These are phyloP conservation scores for Gossypium rotundifolium DNA, from an alignment of 345 rosid genomes.

Conservation along the genomic window DNA sequence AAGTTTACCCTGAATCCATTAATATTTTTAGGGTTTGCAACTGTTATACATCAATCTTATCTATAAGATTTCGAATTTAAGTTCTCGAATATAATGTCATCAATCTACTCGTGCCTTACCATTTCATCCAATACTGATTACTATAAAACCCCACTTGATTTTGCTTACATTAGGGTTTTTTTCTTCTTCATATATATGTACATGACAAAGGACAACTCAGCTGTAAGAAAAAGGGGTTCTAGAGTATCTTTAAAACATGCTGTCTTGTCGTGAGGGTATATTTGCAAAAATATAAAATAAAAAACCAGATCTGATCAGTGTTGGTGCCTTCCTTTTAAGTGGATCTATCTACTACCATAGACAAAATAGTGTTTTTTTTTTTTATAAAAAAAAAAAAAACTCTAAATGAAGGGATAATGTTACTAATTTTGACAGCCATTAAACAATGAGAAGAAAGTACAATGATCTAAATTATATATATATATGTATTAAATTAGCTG, in stretches of 20 bases:
- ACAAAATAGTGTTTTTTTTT: neutral
- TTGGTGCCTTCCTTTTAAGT: neutral
- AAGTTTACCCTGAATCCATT: neutral
- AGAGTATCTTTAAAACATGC: slow-evolving; percentile 1
- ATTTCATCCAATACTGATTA: neutral
- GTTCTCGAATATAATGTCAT: no score
- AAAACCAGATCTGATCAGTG: neutral
- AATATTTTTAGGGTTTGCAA: no score
- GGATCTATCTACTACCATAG: neutral
- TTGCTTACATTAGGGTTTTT: neutral
- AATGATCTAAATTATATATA: neutral
- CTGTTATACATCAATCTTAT: no score
- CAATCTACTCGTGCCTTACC: no score
- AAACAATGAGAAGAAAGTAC: neutral
- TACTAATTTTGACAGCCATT: neutral
- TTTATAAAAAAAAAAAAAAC: no score
- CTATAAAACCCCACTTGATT: neutral
- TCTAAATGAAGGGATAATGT: neutral
- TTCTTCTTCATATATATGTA: neutral
- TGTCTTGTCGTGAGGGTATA: slow-evolving; percentile 24
- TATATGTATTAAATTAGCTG: slow-evolving; percentile 11
- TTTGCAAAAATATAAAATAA: neutral
- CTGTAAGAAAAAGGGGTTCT: neutral
- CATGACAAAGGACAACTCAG: neutral
- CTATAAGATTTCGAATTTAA: no score